phyloP scores from a whole-genome alignment of 1,284 basidiomycete genomes.

The Fistulinella cinereoalba region DNA sequence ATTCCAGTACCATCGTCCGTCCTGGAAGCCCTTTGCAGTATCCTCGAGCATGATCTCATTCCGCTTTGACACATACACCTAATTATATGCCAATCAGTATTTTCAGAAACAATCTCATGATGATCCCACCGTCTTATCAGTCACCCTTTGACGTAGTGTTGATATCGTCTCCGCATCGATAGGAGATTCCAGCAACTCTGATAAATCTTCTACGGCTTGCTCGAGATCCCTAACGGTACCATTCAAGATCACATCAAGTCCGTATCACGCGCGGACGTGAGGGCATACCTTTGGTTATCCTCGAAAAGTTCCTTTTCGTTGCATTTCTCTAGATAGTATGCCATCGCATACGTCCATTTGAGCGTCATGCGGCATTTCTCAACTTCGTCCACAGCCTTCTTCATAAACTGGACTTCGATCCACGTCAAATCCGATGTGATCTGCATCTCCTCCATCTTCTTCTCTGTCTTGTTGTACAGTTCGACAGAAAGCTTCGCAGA shows the following conservation, averaged over 20 bases:
- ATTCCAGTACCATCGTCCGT: conserved; percentile 83
- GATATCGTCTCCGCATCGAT: conserved; percentile 86
- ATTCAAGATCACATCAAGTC: conserved; percentile 2
- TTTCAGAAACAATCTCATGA: not conserved
- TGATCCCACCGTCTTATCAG: conserved; percentile 81
- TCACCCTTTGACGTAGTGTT: conserved; percentile 84
- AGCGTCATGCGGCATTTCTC: conserved; percentile 91
- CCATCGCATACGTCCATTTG: conserved; percentile 99
- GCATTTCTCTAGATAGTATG: conserved; percentile 85
- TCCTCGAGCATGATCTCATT: conserved; percentile 95
- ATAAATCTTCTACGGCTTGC: conserved; percentile 91
- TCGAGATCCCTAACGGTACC: conserved; percentile 74
- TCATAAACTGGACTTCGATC: conserved; percentile 99
- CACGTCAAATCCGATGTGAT: conserved; percentile 87
- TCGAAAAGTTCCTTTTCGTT: conserved; percentile 97
- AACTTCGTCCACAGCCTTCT: conserved; percentile 92
- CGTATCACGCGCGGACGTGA: not conserved
- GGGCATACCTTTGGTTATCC: conserved; percentile 84
- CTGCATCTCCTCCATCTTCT: conserved; percentile 99
- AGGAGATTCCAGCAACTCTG: conserved; percentile 87
- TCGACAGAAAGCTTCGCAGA: conserved; percentile 94
- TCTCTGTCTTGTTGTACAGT: conserved; percentile 92
- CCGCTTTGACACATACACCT: conserved; percentile 96
- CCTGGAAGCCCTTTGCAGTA: conserved; percentile 87
- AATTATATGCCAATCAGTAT: conserved; percentile 1